Percentiles rank a stretch among this genome's conserved stretches.
Evolutionary conservation across 768 basidiomycete genomes (phyloP).

Genomic region (Clitopilus passeckerianus): DNA sequence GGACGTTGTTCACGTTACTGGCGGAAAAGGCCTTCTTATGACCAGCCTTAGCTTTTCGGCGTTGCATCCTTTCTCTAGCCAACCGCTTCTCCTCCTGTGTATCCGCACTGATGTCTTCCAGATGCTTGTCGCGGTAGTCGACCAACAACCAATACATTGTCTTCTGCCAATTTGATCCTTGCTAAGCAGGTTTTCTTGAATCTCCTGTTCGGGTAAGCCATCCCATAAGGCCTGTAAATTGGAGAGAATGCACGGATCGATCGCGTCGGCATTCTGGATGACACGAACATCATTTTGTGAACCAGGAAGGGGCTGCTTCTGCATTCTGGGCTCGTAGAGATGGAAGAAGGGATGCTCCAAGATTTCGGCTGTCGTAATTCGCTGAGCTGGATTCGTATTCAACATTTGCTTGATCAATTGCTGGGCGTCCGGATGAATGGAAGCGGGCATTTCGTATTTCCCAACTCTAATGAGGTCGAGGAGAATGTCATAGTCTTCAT

Average conservation of each 20-base stretch:
- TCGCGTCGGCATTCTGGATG: constrained; percentile 52
- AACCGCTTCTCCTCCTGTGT: constrained; percentile 61
- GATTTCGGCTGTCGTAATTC: constrained; percentile 84
- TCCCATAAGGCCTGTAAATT: constrained; percentile 94
- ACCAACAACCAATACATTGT: constrained; percentile 90
- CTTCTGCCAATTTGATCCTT: constrained; percentile 88
- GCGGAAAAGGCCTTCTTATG: constrained; percentile 13
- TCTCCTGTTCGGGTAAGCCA: constrained; percentile 66
- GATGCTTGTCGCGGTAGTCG: constrained; percentile 70
- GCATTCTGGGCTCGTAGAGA: constrained; percentile 42
- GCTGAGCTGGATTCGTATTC: constrained; percentile 60
- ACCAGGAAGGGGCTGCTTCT: constrained; percentile 43
- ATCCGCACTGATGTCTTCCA: constrained; percentile 49
- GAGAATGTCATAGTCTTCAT: constrained; percentile 75
- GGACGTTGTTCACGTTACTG: constrained; percentile 7
- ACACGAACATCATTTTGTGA: constrained; percentile 69
- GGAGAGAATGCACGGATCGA: constrained; percentile 86
- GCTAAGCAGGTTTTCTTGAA: constrained; percentile 60
- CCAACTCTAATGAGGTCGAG: constrained; percentile 78
- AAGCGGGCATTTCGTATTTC: constrained; percentile 65
- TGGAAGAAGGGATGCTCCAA: constrained; percentile 76
- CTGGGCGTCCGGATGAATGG: constrained; percentile 65
- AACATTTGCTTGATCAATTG: constrained; percentile 82
- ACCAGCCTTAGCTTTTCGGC: constrained; percentile 26
- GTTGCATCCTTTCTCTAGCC: constrained; percentile 28